Conservation (phyloP, 225 moss, liverwort and hornwort species). For the Asterella californica region DNA sequence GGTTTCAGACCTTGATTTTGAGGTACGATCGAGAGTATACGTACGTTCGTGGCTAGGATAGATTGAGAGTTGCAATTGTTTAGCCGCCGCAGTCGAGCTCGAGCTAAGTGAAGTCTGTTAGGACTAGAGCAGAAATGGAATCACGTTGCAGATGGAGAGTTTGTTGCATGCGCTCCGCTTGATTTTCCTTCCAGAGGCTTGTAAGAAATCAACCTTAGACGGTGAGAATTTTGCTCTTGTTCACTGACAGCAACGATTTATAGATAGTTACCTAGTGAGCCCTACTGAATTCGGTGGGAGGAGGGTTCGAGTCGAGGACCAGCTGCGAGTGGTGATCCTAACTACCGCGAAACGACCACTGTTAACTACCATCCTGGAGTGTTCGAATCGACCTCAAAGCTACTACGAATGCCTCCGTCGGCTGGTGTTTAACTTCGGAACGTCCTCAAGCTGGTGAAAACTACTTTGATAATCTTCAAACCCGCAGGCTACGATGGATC, state of each 20-base stretch:
- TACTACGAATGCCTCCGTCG: neutral
- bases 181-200: neutral
- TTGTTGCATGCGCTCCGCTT: neutral
- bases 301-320: neutral
- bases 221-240: neutral
- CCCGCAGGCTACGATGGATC: neutral
- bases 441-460: conserved; percentile 2
- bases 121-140: neutral
- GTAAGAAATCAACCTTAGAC: neutral
- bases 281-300: neutral
- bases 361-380: neutral
- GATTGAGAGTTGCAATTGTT: neutral
- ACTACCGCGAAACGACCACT: no score
- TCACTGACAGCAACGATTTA: neutral
- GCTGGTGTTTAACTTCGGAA: neutral
- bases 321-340: neutral
- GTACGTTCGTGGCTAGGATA: neutral
- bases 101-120: conserved; percentile 6
- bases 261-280: neutral
- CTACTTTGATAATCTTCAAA: neutral
- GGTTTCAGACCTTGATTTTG: conserved; percentile 41
- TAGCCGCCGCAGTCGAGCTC: conserved; percentile 14
- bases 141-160: neutral
- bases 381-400: neutral
- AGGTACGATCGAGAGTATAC: neutral